Evolutionary conservation across 345 rosid species (phyloP), one percentile per base, ranked within the genome.

Genomic region (Reutealis trisperma): DNA sequence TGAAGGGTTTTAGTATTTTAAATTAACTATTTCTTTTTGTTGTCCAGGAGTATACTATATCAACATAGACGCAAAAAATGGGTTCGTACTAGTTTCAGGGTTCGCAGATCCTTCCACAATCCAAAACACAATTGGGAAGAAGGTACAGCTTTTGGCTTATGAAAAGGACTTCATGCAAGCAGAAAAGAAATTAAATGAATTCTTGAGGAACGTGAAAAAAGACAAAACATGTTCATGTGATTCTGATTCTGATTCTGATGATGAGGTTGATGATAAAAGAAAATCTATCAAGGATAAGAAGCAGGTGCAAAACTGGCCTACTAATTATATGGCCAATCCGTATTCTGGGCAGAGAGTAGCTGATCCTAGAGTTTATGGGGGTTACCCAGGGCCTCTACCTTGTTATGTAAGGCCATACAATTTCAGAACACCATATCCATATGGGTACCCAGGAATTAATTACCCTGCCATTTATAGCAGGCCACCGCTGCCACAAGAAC

Each of bases 21-120:
- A 37, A 27, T 21, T 58, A 37, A 3, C 8, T 49, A 16, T 63
- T n/a, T 59, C 57, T 22, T 55, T n/a, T 30, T 63, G 27, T 47
- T 34, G 44, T 16, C 0, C 49, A 84, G 84, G 84, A 55, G 82
- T 81, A 27, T 30, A 27, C n/a, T 67, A 30, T 16, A 65, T 75
- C 21, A 42, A 68, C 70, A 78, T 78, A 42, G 75, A 78, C 27
- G 25, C 67, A 57, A 55, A 55, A 45, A 59, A 54, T 12, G 82
- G 80, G 19, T 21, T 75, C 67, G 67, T 78, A 11, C 45, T 15
- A 6, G 63, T 84, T 72, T n/a, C 61, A 18, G 82, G 84, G 42
- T 21, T 45, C 2, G 63, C 73, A 27, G 77, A 76, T 47, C 78
- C 84, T 10, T 4, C 70, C 8, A 18, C 66, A 3, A 70, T 81